These are phyloP conservation scores for Diospyros lotus DNA, from an alignment of 148 eudicot genomes.

Conservation along the genomic window DNA sequence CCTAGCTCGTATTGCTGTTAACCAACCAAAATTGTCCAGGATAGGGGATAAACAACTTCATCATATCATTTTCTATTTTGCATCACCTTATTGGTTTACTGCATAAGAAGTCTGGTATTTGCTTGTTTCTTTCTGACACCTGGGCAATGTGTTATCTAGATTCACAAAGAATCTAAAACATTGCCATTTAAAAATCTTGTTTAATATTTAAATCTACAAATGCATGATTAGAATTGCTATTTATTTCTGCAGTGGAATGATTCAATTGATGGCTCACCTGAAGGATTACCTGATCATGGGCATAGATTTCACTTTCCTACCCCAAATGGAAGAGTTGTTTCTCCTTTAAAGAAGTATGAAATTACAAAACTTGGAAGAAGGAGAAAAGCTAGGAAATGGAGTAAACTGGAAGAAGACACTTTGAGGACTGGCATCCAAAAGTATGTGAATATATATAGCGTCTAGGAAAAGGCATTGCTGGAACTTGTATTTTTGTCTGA, in stretches of 20 bases:
- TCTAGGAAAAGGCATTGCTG: neutral
- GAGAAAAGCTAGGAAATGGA: constrained; percentile 53
- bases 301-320: constrained; percentile 33
- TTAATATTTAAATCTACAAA: neutral
- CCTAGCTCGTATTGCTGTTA: too few relatives aligned
- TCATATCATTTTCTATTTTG: too few relatives aligned
- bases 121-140: too few relatives aligned
- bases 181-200: too few relatives aligned
- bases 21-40: too few relatives aligned
- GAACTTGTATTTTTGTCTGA: neutral
- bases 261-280: constrained; percentile 33
- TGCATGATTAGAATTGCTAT: neutral
- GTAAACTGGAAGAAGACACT: constrained; percentile 55
- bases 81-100: too few relatives aligned
- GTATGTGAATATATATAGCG: constrained; percentile 15
- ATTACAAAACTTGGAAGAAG: constrained; percentile 19
- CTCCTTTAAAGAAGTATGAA: constrained; percentile 37
- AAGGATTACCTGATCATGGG: constrained; percentile 18
- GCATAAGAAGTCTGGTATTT: too few relatives aligned
- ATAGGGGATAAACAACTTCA: too few relatives aligned
- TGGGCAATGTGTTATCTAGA: too few relatives aligned
- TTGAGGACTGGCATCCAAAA: constrained; percentile 56
- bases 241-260: constrained; percentile 52
- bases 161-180: too few relatives aligned
- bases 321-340: constrained; percentile 29